These are phyloP conservation scores for Entamoeba nuttalli DNA, from an alignment of 208 protist genomes.

Conservation along the genomic window DNA sequence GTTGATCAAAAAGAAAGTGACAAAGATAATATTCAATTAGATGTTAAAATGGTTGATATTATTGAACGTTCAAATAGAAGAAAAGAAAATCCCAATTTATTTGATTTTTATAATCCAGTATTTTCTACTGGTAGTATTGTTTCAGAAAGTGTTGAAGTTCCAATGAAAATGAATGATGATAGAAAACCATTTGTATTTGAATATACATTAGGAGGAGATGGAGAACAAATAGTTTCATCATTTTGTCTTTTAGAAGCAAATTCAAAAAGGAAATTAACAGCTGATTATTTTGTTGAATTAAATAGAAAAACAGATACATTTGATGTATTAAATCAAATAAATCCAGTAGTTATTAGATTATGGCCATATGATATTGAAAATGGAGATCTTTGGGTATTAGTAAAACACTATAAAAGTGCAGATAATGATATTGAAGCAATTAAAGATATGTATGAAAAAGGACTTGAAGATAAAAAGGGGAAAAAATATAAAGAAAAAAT, in stretches of 20 bases:
- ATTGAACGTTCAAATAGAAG: background rate
- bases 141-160: background rate
- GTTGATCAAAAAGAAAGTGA: background rate
- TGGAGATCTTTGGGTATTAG: background rate
- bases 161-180: background rate
- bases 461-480: background rate
- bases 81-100: background rate
- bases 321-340: background rate
- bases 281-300: background rate
- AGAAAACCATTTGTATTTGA: background rate
- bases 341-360: background rate
- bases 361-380: background rate
- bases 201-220: background rate
- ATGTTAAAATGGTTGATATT: background rate
- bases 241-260: background rate
- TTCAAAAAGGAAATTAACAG: background rate
- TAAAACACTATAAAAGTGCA: background rate
- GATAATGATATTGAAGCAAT: background rate
- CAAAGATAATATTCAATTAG: background rate
- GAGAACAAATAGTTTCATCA: background rate
- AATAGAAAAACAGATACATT: background rate
- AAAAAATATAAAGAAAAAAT: background rate
- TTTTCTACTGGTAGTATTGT: background rate
- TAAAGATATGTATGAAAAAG: background rate
- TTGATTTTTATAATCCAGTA: background rate